Evolutionary conservation across 2,329 filamentous ascomycete species (phyloP).

Genomic region (Trichoderma koningiopsis): DNA sequence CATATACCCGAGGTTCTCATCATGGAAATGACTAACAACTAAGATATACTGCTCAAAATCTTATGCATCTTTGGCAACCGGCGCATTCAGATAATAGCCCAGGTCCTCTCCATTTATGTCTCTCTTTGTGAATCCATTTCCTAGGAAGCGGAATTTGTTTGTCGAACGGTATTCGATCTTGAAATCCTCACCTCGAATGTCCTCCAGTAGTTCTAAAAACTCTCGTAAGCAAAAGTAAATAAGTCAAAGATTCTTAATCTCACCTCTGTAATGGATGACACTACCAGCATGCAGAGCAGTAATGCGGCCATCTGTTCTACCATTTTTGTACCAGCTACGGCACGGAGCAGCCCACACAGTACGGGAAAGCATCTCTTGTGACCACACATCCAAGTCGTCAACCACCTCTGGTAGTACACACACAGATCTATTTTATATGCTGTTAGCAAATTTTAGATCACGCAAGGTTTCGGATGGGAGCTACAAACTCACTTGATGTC

Average conservation of each 20-base stretch:
- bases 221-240: too few relatives aligned
- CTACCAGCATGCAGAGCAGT: constrained; percentile 1
- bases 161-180: not conserved
- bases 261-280: constrained; percentile 3
- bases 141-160: not conserved
- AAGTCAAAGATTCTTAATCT: not conserved
- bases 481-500: too few relatives aligned
- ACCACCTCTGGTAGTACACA: too few relatives aligned
- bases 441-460: too few relatives aligned
- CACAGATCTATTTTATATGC: too few relatives aligned
- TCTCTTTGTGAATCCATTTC: not conserved
- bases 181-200: not conserved
- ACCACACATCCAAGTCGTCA: too few relatives aligned
- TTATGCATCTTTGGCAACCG: not conserved
- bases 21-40: too few relatives aligned
- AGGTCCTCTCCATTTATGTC: not conserved
- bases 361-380: too few relatives aligned
- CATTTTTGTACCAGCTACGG: constrained; percentile 5
- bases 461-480: too few relatives aligned
- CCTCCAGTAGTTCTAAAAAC: not conserved
- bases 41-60: too few relatives aligned
- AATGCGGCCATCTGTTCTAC: not conserved
- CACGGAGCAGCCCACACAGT: not conserved
- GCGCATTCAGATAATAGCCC: not conserved
- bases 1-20: too few relatives aligned